phyloP scores from a whole-genome alignment of 73 alveolate species.

The Symbiodinium pilosum region DNA sequence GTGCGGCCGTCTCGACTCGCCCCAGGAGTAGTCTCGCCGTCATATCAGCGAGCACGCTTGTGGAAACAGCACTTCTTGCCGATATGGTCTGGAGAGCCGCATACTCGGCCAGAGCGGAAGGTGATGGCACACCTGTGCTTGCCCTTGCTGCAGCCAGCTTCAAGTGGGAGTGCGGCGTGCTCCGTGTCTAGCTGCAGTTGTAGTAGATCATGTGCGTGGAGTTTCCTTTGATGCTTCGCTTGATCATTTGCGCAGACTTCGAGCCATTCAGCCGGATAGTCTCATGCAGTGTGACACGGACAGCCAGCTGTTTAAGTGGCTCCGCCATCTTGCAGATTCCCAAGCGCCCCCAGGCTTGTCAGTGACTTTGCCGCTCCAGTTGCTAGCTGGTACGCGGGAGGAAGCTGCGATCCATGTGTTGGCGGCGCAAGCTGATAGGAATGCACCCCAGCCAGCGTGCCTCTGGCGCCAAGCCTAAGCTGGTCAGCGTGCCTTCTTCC shows the following conservation, averaged over 20 bases:
- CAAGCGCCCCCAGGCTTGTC: background rate
- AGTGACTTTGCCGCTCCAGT: background rate
- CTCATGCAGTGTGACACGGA: background rate
- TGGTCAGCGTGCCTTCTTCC: background rate
- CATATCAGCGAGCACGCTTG: background rate
- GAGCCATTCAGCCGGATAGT: background rate
- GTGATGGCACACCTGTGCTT: background rate
- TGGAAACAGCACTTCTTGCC: background rate
- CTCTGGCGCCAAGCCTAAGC: background rate
- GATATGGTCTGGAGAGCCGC: background rate
- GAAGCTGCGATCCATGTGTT: background rate
- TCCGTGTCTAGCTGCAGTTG: background rate
- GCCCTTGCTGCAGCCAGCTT: background rate
- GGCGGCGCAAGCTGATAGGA: background rate
- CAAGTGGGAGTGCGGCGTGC: too few relatives aligned
- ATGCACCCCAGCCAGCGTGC: background rate
- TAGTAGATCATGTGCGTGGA: background rate
- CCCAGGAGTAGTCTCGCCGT: background rate
- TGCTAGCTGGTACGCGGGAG: background rate
- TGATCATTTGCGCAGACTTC: background rate
- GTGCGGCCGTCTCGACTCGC: background rate
- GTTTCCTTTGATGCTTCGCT: background rate
- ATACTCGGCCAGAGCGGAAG: slow-evolving; percentile 13
- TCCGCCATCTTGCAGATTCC: background rate
- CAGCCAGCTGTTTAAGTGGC: background rate